Base-by-base conservation (phyloP, 2,329 filamentous ascomycete genomes). In the Xenoacremonium recifei region DNA sequence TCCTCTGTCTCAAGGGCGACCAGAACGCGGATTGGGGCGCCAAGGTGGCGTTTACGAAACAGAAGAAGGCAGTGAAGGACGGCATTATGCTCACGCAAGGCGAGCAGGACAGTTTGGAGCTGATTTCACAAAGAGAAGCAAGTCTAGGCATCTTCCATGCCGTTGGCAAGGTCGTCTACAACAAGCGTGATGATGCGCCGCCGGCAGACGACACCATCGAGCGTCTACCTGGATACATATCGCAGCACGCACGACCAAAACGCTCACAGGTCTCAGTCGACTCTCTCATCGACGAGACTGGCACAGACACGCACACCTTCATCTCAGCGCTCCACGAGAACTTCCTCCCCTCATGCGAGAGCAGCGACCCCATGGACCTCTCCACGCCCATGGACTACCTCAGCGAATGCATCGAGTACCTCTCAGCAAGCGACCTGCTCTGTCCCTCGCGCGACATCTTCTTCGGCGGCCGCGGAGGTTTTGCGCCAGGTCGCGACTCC, bases 121-220 rank as follows among this genome's bases (percentile, higher is more conserved):
- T 93, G 45, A 80, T 97, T 17, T 89, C 87, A 1, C 89, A 91
- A 58, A 80, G 93, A 42, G 93, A 97, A 67, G 85, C 87, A 13
- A 96, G 85, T 49, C 72, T 99, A 3, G 93, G 92, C 2, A 89
- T 99, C 37, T 99, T 99, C 59, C 93, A 99, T 63, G 90, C 93
- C 1, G 87, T 97, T 11, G 93, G 92, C 4, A 96, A 93, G 61
- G 88, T 99, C 3, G 84, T 97, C 1, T 95, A 97, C 70, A 99
- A 99, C 70, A 99, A 96, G 63, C 80, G 93, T 34, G 77, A 86
- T 17, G 81, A 85, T 20, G 61, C 47, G 34, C 64, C 66, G 4
- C 66, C 73, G 11, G 53, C 63, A 7, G 60, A 60, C 7, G 66
- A 72, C 21, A 60, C 65, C 3, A 65, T 66, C 15, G 82, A 85